Percentiles rank a stretch among this genome's conserved stretches.
Evolutionary conservation across 345 rosid genomes (phyloP).

Genomic region (Eucalyptus lansdowneana): DNA sequence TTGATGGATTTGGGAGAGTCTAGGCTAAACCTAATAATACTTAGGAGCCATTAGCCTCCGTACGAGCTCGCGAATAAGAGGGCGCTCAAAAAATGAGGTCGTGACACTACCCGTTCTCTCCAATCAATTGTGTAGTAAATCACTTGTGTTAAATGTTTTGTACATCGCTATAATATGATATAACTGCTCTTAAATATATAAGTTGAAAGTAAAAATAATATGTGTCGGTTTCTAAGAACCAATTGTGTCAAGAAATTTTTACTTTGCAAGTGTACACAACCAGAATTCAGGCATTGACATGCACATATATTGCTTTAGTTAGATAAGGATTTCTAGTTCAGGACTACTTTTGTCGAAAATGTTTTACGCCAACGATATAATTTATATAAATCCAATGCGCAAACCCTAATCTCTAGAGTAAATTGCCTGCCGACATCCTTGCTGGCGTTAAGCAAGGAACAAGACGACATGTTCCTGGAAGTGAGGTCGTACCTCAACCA

Average conservation of each 20-base stretch:
- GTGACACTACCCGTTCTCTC: background rate
- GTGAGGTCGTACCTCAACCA: background rate
- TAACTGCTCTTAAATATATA: background rate
- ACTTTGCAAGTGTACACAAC: background rate
- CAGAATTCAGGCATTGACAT: background rate
- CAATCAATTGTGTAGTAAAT: background rate
- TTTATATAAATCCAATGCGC: background rate
- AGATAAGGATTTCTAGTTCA: background rate
- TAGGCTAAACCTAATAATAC: no score
- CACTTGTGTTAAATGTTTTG: background rate
- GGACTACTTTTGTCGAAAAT: background rate
- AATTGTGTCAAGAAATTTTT: background rate
- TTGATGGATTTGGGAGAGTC: rapidly evolving
- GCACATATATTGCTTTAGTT: background rate
- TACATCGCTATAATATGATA: background rate
- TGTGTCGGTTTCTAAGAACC: background rate
- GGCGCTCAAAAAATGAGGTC: rapidly evolving
- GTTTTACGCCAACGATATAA: background rate
- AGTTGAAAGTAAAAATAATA: background rate
- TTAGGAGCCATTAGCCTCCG: no score
- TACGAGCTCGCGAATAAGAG: rapidly evolving
- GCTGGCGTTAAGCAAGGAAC: background rate
- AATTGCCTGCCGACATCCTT: background rate
- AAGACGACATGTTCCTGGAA: background rate
- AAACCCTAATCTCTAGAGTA: background rate